Percentiles rank a stretch among this genome's conserved stretches.
Conservation (phyloP, 2,329 filamentous ascomycete species). For the Pseudogymnoascus sp. region DNA sequence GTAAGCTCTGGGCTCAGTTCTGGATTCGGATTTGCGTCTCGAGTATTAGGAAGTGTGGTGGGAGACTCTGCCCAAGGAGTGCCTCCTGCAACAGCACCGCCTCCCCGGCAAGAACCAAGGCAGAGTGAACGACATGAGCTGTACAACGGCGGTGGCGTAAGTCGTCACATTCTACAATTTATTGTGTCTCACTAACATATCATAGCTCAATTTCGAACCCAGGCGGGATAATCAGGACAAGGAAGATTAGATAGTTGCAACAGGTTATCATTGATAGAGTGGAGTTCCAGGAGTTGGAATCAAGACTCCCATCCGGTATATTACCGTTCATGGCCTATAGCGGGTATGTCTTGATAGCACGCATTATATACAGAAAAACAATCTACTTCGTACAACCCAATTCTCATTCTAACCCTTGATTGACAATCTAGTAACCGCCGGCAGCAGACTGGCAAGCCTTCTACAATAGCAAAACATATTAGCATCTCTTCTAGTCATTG, state of each 20-base stretch:
- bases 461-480: conserved; percentile 29
- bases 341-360: conserved; percentile 8
- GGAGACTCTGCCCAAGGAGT: not conserved
- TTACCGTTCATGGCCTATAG: conserved; percentile 5
- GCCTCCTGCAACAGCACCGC: not conserved
- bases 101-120: conserved; percentile 23
- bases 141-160: conserved; percentile 10
- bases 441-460: conserved; percentile 79
- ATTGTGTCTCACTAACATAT: not conserved
- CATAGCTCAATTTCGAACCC: conserved; percentile 17
- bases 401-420: not conserved
- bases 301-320: conserved; percentile 6
- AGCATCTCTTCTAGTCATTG: conserved; percentile 18
- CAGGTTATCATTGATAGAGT: conserved; percentile 7
- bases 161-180: not conserved
- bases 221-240: conserved; percentile 12
- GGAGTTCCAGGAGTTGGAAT: conserved; percentile 6
- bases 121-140: not conserved
- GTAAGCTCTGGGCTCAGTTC: conserved; percentile 36
- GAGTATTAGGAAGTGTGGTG: conserved; percentile 32
- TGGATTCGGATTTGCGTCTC: conserved; percentile 33
- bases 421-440: conserved; percentile 51
- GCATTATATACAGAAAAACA: conserved; percentile 7
- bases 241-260: conserved; percentile 8
- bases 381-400: not conserved